phyloP scores from a whole-genome alignment of 2,329 filamentous ascomycete species.

The Macrophomina pseudophaseolina region DNA sequence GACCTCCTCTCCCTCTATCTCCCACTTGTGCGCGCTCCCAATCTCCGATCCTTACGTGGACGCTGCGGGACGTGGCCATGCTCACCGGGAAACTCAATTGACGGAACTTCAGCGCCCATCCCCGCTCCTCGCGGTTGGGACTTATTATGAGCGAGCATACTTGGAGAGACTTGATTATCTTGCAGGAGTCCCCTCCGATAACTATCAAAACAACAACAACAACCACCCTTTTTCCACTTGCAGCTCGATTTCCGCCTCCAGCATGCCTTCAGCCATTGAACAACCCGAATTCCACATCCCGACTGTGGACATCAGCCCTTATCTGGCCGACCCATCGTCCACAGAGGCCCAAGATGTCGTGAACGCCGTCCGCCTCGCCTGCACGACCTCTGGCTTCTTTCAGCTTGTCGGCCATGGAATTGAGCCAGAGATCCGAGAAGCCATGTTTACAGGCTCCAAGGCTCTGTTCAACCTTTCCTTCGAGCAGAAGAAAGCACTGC shows the following conservation, averaged over 20 bases:
- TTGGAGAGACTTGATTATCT: neutral
- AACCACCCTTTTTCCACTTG: neutral
- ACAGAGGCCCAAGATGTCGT: neutral
- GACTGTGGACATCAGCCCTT: slow-evolving; percentile 15
- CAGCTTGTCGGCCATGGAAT: slow-evolving; percentile 21
- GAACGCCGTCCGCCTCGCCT: slow-evolving; percentile 5
- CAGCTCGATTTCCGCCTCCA: neutral
- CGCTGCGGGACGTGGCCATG: no score
- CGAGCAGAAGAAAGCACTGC: slow-evolving; percentile 18
- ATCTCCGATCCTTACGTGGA: no score
- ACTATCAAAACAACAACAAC: neutral
- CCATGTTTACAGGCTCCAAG: slow-evolving; percentile 20
- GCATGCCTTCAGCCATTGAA: slow-evolving; percentile 3
- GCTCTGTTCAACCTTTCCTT: slow-evolving; percentile 9
- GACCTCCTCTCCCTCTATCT: neutral
- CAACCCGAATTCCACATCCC: slow-evolving; percentile 9
- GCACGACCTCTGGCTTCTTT: slow-evolving; percentile 22
- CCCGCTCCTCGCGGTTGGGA: no score
- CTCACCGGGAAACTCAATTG: neutral
- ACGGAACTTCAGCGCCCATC: neutral
- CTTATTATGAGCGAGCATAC: no score
- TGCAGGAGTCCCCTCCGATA: neutral
- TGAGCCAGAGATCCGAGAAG: neutral
- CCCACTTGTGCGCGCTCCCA: neutral
- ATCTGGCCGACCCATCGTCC: slow-evolving; percentile 8